phyloP scores from a whole-genome alignment of 2,329 filamentous ascomycete genomes.

The Remersonia thermophila region DNA sequence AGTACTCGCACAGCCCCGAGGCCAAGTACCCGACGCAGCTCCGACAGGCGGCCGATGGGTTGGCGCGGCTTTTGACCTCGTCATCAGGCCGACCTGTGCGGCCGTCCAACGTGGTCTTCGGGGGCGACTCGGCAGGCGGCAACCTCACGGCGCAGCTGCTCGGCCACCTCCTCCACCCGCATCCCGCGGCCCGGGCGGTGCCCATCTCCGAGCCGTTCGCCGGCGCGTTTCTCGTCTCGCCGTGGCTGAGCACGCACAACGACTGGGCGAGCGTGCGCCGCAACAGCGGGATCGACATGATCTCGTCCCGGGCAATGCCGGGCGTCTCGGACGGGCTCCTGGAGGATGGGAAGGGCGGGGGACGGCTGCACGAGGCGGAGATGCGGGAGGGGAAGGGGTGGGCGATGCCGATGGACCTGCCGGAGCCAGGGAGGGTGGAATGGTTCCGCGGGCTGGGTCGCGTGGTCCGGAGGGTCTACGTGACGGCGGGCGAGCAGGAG shows the following conservation, averaged over 20 bases:
- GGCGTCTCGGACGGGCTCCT: conserved; percentile 7
- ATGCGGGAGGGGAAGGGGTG: conserved; percentile 12
- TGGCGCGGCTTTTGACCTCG: conserved; percentile 20
- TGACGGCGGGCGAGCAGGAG: conserved; percentile 24
- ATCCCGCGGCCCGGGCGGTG: conserved; percentile 15
- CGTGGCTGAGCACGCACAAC: conserved; percentile 19
- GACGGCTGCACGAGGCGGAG: conserved; percentile 9
- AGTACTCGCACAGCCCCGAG: conserved; percentile 24
- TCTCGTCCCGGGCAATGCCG: conserved; percentile 14
- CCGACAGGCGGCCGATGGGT: conserved; percentile 21
- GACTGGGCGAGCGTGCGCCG: conserved; percentile 16
- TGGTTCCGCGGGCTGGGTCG: conserved; percentile 20
- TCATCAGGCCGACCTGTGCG: conserved; percentile 14
- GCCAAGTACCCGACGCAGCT: conserved; percentile 23
- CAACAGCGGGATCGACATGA: conserved; percentile 24
- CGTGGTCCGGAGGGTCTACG: conserved; percentile 18
- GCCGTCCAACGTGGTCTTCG: conserved; percentile 23
- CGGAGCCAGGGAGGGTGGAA: conserved; percentile 17
- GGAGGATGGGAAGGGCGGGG: conserved; percentile 2
- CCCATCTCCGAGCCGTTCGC: conserved; percentile 20
- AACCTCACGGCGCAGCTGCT: conserved; percentile 24
- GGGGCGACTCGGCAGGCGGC: conserved; percentile 27
- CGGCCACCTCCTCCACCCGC: conserved; percentile 23
- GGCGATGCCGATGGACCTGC: conserved; percentile 20
- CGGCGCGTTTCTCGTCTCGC: conserved; percentile 24